phyloP scores from a whole-genome alignment of 768 basidiomycete genomes.

The Paxillus ammoniavirescens region DNA sequence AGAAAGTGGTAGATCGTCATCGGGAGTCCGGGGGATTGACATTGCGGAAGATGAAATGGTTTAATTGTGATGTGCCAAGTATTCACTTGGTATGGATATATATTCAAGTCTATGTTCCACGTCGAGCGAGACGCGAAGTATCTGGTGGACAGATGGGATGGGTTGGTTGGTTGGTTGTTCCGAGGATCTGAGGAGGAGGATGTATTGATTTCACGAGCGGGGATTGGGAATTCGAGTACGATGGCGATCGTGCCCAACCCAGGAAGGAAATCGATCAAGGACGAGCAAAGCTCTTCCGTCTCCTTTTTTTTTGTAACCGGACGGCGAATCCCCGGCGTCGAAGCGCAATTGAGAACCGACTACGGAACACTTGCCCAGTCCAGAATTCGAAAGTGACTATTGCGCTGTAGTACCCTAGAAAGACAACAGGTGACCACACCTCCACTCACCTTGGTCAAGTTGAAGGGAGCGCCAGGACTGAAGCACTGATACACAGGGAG shows the following conservation, averaged over 20 bases:
- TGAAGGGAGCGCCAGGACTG: neutral
- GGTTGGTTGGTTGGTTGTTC: no score
- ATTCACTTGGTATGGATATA: constrained; percentile 1
- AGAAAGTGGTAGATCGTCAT: constrained; percentile 12
- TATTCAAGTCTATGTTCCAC: neutral
- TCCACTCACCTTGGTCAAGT: neutral
- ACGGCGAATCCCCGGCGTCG: neutral
- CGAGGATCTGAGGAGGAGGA: no score
- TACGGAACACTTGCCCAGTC: neutral
- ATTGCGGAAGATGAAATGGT: constrained; percentile 17
- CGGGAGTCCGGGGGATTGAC: constrained; percentile 19
- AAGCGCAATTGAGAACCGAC: neutral
- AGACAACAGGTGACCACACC: neutral
- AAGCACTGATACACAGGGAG: neutral
- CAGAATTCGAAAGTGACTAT: neutral
- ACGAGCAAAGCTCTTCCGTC: neutral
- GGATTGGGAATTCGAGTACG: neutral
- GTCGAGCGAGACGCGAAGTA: neutral
- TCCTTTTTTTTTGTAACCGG: neutral
- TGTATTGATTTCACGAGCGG: neutral
- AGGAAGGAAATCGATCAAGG: neutral
- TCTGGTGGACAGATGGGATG: no score
- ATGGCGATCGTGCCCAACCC: neutral
- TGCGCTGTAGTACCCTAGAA: neutral
- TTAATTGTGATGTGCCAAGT: neutral